Conservation (phyloP, 2,329 filamentous ascomycete genomes). For the Scorias spongiosa region DNA sequence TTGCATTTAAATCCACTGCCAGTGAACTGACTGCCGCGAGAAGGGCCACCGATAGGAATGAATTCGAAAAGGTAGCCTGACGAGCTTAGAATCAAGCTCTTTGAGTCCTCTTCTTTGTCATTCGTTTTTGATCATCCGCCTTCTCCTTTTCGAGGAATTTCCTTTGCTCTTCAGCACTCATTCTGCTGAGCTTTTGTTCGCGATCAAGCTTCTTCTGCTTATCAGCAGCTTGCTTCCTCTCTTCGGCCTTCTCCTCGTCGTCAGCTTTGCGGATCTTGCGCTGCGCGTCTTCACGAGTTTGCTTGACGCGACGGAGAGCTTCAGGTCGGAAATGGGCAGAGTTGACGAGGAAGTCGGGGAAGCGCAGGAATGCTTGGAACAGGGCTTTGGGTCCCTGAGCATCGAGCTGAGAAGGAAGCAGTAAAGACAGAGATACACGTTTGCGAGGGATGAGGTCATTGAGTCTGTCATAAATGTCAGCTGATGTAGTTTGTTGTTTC, state of each 20-base stretch:
- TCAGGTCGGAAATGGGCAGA: slow-evolving; percentile 73
- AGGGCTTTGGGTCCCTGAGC: slow-evolving; percentile 45
- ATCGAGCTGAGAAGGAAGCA: slow-evolving; percentile 44
- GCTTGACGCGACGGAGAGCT: slow-evolving; percentile 70
- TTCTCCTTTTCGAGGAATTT: slow-evolving; percentile 66
- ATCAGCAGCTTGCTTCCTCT: slow-evolving; percentile 37
- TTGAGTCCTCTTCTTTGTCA: slow-evolving; percentile 47
- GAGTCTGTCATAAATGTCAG: slow-evolving; percentile 38
- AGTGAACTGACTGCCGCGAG: no score
- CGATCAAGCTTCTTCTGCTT: slow-evolving; percentile 68
- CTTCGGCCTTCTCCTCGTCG: slow-evolving; percentile 55
- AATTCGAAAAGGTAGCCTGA: no score
- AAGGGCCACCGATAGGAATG: no score
- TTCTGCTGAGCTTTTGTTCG: slow-evolving; percentile 52
- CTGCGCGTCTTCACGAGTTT: slow-evolving; percentile 65
- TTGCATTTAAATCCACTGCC: no score
- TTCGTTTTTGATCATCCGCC: slow-evolving; percentile 51
- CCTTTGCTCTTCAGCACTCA: slow-evolving; percentile 43
- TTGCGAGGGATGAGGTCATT: slow-evolving; percentile 76
- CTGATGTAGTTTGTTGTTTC: neutral
- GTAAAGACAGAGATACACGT: slow-evolving; percentile 63
- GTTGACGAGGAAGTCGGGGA: slow-evolving; percentile 68
- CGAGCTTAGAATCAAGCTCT: slow-evolving; percentile 23
- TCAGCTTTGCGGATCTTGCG: slow-evolving; percentile 63
- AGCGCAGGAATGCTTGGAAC: slow-evolving; percentile 65